Percentiles rank a stretch among this genome's conserved stretches.
Conservation (phyloP, 345 rosid species). For the Theobroma cacao region DNA sequence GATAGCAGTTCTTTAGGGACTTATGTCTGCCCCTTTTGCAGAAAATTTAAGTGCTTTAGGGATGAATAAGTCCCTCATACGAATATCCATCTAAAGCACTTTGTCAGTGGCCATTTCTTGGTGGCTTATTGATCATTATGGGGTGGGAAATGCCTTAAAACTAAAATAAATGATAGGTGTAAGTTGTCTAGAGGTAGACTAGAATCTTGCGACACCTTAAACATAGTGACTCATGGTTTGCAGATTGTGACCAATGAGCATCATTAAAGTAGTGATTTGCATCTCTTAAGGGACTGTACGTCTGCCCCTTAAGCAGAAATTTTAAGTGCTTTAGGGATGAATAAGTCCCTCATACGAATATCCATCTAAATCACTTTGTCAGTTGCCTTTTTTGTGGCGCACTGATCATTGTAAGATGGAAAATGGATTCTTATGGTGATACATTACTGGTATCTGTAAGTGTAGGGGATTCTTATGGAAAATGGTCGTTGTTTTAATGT, state of each 20-base stretch:
- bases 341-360: not conserved
- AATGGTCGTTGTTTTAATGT: not conserved
- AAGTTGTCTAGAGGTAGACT: not conserved
- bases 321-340: conserved; percentile 17
- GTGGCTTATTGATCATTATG: not conserved
- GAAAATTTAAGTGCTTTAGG: conserved; percentile 3
- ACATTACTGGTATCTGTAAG: not conserved
- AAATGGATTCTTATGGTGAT: not conserved
- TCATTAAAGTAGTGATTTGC: not conserved
- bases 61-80: conserved; percentile 8
- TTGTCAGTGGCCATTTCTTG: not conserved
- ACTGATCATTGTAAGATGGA: not conserved
- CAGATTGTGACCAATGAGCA: not conserved
- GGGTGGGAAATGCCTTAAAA: not conserved
- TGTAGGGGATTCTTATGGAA: not conserved
- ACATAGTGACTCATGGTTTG: not conserved
- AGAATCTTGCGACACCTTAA: not conserved
- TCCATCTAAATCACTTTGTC: not conserved
- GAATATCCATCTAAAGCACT: not conserved
- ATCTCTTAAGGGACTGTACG: not conserved
- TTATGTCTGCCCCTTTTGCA: not conserved
- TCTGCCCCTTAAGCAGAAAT: not conserved
- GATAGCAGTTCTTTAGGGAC: not conserved
- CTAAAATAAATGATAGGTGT: not conserved
- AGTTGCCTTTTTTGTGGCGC: not conserved